These are phyloP conservation scores for Dioscorea zingiberensis DNA, from an alignment of 106 monocot genomes.

Conservation along the genomic window DNA sequence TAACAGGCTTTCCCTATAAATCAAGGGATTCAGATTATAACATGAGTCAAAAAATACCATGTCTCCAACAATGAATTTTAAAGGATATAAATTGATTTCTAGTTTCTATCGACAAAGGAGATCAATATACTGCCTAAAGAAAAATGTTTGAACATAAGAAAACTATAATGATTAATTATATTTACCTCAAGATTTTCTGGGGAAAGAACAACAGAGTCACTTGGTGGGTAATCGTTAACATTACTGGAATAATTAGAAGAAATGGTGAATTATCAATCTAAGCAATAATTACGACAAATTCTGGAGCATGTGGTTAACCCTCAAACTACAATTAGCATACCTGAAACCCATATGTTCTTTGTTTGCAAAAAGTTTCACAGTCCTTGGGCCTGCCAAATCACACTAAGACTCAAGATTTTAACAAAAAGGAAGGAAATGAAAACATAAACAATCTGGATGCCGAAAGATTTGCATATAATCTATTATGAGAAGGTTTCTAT, in stretches of 20 bases:
- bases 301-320: not conserved
- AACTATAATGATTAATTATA: not conserved
- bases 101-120: not conserved
- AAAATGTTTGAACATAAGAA: not conserved
- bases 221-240: conserved; percentile 91
- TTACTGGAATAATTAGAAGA: conserved; percentile 46
- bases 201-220: conserved; percentile 60
- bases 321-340: conserved; percentile 22
- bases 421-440: not conserved
- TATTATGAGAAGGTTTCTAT: too few species aligned
- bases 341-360: conserved; percentile 99
- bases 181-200: conserved; percentile 73
- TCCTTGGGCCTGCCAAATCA: conserved; percentile 63
- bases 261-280: not conserved
- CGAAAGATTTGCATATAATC: too few species aligned
- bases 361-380: conserved; percentile 86
- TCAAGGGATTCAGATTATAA: not conserved
- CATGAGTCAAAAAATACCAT: not conserved
- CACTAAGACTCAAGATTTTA: not conserved
- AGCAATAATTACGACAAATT: not conserved
- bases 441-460: too few species aligned
- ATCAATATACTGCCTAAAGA: not conserved
- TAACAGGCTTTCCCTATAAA: conserved; percentile 63
- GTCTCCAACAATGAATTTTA: not conserved
- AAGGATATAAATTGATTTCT: not conserved